Evolutionary conservation across 305 asterid species (phyloP), one percentile per base, ranked within the genome.

Genomic region (Plantago coronopus): DNA sequence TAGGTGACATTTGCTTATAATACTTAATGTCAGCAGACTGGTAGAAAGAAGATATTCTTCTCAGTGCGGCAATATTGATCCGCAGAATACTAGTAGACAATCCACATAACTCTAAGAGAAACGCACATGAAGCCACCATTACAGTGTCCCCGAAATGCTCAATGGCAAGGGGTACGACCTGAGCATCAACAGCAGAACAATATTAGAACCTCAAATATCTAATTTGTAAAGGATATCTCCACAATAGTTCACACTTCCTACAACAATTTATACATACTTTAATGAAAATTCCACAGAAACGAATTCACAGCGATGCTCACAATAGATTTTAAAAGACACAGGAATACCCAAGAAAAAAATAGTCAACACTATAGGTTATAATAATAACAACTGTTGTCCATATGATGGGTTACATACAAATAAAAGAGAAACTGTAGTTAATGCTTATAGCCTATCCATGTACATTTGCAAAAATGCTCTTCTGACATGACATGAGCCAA

Each of bases 131-230:
- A 67, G 97, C 89, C 80, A 89, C 99, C 78, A 89, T 73, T 67
- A 87, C 86, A 57, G 87, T 74, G 75, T 89, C 89, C 57, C 79
- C 80, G 60, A 89, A 94, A 82, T 94, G 99, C 80, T 80, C 79
- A 72, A 94, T 78, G 54, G 97, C 95, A 72, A 89, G 87, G 65
- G 95, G 97, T 67, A 87, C 79, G 46, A 94, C 96, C 99, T 94
- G 80, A 69, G 71, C 53, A 67, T 54, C 18, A 57, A 44, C 31
- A 54, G 13, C 59, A 75, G 25, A 63, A 25, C n/a, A 20, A 21
- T 21, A 50, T 3, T 19, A 19, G 9, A 15, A 3, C 7, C 16
- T 22, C 7, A 14, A 14, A 51, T 22, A 17, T 21, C 42, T 0
- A 37, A 37, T 9, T 37, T 11, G 19, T 20, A 51, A 51, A 16